phyloP scores from a whole-genome alignment of 345 rosid genomes.

The Acer yangbiense region DNA sequence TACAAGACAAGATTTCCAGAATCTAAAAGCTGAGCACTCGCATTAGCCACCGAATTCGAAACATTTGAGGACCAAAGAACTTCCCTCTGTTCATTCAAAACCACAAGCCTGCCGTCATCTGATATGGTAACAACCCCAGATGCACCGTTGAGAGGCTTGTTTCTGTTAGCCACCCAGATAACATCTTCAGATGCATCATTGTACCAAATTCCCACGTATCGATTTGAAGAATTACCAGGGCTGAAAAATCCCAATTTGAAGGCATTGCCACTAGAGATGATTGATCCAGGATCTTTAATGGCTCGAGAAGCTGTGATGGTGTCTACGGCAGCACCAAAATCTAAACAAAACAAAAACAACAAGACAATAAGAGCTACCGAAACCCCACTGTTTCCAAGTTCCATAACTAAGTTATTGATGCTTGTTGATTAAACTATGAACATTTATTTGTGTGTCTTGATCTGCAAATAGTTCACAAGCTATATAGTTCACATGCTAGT shows the following conservation, averaged over 20 bases:
- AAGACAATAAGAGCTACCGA: not conserved
- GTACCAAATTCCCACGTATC: conserved; percentile 40
- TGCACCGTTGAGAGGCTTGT: conserved; percentile 30
- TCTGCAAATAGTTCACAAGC: no score
- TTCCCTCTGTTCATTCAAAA: conserved; percentile 27
- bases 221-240: conserved; percentile 20
- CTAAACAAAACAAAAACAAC: conserved; percentile 1
- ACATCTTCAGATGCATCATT: conserved; percentile 5
- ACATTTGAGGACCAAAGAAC: conserved; percentile 46
- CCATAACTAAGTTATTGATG: conserved; percentile 9
- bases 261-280: conserved; percentile 17
- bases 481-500: no score
- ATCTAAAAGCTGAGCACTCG: conserved; percentile 38
- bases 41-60: conserved; percentile 17
- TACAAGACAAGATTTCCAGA: conserved; percentile 43
- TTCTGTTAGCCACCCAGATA: conserved; percentile 44
- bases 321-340: conserved; percentile 7
- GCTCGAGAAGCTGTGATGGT: conserved; percentile 6
- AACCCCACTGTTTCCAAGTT: not conserved
- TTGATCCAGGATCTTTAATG: conserved; percentile 23
- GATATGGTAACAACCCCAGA: conserved; percentile 32
- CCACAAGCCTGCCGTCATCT: conserved; percentile 34
- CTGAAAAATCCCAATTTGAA: conserved; percentile 42
- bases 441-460: not conserved
- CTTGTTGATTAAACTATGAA: not conserved